Evolutionary conservation across 495 filamentous ascomycete species (phyloP).

Genomic region (Parachaetomium inaequale): DNA sequence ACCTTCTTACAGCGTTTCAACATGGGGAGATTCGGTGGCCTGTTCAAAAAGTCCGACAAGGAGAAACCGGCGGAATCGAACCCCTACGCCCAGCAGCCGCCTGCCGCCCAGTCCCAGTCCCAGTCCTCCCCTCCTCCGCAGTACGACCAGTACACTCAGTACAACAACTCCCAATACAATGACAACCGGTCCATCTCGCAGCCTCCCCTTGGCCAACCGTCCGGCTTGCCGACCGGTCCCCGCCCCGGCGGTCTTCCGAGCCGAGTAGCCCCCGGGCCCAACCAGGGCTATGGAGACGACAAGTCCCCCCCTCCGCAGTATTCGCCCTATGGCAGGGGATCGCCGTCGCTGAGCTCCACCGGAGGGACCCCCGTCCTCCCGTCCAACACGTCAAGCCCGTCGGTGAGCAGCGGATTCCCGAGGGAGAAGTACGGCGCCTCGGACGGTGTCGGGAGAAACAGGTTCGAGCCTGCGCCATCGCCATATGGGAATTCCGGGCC

Average conservation of each 20-base stretch:
- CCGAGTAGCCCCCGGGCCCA: slow-evolving; percentile 9
- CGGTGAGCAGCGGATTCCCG: neutral
- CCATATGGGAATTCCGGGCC: neutral
- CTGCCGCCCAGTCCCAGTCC: slow-evolving; percentile 50
- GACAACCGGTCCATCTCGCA: neutral
- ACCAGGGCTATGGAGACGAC: neutral
- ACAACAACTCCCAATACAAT: slow-evolving; percentile 14
- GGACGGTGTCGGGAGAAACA: slow-evolving; percentile 55
- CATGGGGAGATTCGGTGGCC: slow-evolving; percentile 61
- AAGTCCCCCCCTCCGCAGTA: neutral
- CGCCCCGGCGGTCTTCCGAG: slow-evolving; percentile 25
- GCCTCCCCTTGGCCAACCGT: neutral
- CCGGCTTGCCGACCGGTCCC: slow-evolving; percentile 22
- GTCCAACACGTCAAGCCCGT: neutral
- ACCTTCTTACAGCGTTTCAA: slow-evolving; percentile 21
- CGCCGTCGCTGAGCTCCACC: neutral
- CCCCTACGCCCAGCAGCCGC: slow-evolving; percentile 64
- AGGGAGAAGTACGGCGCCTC: slow-evolving; percentile 11
- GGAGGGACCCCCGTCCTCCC: neutral
- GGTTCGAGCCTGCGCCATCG: slow-evolving; percentile 60
- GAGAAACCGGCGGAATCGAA: slow-evolving; percentile 59
- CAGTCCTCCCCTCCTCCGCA: slow-evolving; percentile 37
- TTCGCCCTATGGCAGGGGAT: neutral
- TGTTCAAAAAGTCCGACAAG: slow-evolving; percentile 60
- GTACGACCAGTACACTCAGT: slow-evolving; percentile 4